A percentile compares a stretch with the other conserved stretches of the same genome.
These are phyloP conservation scores for Leccinum subgranulosum DNA, from an alignment of 768 basidiomycete genomes.

Conservation along the genomic window DNA sequence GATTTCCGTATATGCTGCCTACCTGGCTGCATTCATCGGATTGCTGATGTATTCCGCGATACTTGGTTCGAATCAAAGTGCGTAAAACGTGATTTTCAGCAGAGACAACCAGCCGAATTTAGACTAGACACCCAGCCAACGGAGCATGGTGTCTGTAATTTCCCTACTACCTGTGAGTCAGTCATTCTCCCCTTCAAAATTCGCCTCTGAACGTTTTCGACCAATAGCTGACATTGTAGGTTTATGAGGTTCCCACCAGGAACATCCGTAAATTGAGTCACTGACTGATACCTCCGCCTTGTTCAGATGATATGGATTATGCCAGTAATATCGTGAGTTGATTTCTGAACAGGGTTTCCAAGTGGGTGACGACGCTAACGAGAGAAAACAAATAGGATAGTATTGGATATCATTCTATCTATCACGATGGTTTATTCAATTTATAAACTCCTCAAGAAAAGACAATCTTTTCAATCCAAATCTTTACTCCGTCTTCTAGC, in stretches of 20 bases:
- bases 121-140: background rate
- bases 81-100: background rate
- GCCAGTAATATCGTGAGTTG: background rate
- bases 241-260: background rate
- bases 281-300: background rate
- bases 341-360: too few relatives aligned
- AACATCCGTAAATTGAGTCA: background rate
- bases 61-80: background rate
- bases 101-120: background rate
- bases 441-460: background rate
- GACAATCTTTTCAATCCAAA: background rate
- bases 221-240: background rate
- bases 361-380: background rate
- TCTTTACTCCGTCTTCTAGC: background rate
- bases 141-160: background rate
- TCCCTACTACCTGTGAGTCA: background rate
- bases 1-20: conserved; percentile 10
- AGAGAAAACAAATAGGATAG: background rate
- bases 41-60: background rate
- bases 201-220: background rate
- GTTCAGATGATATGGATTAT: background rate
- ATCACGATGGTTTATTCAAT: conserved; percentile 2
- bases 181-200: background rate
- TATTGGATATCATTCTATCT: background rate
- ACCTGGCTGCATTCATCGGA: background rate